A percentile compares a stretch with the other conserved stretches of the same genome.
phyloP scores from a whole-genome alignment of 805 yeast genomes.

The Saccharomycodes ludwigii region DNA sequence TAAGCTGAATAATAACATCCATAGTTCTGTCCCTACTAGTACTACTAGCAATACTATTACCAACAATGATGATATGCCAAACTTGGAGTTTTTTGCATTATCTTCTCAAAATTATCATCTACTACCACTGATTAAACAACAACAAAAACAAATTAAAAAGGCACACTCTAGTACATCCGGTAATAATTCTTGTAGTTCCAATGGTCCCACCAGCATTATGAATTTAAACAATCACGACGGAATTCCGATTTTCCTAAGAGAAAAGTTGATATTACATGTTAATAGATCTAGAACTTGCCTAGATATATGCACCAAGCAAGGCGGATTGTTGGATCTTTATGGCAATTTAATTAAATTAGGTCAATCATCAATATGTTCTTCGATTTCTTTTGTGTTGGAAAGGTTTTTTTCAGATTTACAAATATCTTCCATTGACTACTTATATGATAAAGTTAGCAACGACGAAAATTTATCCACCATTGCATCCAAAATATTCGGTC shows the following conservation, averaged over 20 bases:
- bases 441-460: constrained; percentile 33
- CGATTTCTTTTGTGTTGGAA: constrained; percentile 52
- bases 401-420: constrained; percentile 44
- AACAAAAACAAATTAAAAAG: constrained; percentile 2
- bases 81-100: constrained; percentile 19
- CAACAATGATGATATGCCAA: constrained; percentile 10
- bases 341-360: constrained; percentile 50
- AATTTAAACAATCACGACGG: background rate
- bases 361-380: constrained; percentile 36
- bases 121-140: constrained; percentile 13
- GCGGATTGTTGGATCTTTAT: constrained; percentile 13
- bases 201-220: background rate
- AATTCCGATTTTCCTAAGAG: constrained; percentile 16
- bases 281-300: constrained; percentile 55
- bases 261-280: constrained; percentile 33
- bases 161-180: no score
- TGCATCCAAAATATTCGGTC: constrained; percentile 16
- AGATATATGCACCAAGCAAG: constrained; percentile 25
- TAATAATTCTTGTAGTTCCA: background rate
- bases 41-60: background rate
- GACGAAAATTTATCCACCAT: constrained; percentile 24
- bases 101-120: constrained; percentile 16
- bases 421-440: constrained; percentile 41
- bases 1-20: no score
- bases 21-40: background rate